Evolutionary conservation across 2,329 filamentous ascomycete genomes (phyloP), one percentile per base, ranked within the genome.

Genomic region (Leptoxyphium fumago): DNA sequence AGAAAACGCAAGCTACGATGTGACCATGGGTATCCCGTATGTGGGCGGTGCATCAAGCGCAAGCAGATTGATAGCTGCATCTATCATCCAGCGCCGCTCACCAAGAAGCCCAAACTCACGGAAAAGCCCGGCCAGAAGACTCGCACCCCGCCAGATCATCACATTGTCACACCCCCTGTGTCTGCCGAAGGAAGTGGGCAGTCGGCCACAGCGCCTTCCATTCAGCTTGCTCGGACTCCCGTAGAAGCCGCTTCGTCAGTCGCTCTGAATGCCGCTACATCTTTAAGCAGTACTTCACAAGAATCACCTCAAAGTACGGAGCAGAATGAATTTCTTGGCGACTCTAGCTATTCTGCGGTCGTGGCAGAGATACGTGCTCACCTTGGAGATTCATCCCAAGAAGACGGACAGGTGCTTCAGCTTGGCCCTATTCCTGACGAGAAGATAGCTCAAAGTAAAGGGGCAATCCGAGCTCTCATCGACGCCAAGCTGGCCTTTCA

Each of bases 51-150:
- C 36, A 38, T 51, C 7, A 45, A 48, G 32, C 41, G 52, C 10
- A 47, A 46, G 10, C 46, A 48, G 6, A 38, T 43, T 10, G 43
- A 43, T 32, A 39, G 44, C 5, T 55, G 51, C 44, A 47, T 45
- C 32, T 55, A 55, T 42, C 52, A 55, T 43, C 52, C 52, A 29
- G 52, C 52, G 11, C 52, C 52, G 9, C 41, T 55, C 46, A 55
- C 52, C 6, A 50, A 42, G 26, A 14, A 30, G 9, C 32, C 32
- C 13, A 36, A 36, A 15, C 11, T 9, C 32, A 15, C 32, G 11
- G 32, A 13, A 13, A 13, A 36, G 32, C 5, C 9, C 11, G 5
- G 13, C 13, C 11, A 36, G 32, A 13, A 13, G 11, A 36, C 3
- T 9, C 13, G 9, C 9, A 15, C 32, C 9, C 32, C 32, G 15